Percentiles rank a stretch among this genome's conserved stretches.
Evolutionary conservation across 169 alveolate species (phyloP).

Genomic region (Eimeria necatrix): DNA sequence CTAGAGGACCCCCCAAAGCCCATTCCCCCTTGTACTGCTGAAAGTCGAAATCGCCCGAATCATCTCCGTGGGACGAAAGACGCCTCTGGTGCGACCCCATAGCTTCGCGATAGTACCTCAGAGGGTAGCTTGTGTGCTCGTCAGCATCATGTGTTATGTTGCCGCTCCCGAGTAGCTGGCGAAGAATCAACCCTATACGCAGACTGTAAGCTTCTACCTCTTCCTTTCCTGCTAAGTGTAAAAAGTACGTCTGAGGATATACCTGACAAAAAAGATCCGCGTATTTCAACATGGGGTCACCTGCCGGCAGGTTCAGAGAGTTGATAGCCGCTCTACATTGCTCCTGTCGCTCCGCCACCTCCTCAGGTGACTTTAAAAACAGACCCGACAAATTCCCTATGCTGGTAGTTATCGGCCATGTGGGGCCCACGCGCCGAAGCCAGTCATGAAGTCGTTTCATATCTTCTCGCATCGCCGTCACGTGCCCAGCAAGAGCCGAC

Average conservation of each 20-base stretch:
- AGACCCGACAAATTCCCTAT: background rate
- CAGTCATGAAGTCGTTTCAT: conserved; percentile 20
- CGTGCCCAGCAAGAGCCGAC: conserved; percentile 29
- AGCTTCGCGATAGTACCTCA: background rate
- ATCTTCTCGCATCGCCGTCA: conserved; percentile 36
- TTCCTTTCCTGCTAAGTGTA: background rate
- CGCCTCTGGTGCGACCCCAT: conserved; percentile 17
- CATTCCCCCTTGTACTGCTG: background rate
- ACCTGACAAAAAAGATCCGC: conserved; percentile 23
- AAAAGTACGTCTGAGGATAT: conserved; percentile 34
- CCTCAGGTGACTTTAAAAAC: conserved; percentile 19
- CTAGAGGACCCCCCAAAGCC: background rate
- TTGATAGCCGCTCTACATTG: conserved; percentile 1
- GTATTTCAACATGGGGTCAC: conserved; percentile 6
- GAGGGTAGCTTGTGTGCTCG: background rate
- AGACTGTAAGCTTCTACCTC: conserved; percentile 33
- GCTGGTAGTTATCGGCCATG: conserved; percentile 32
- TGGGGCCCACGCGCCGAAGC: conserved; percentile 51
- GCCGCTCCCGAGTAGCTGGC: background rate
- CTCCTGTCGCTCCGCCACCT: background rate
- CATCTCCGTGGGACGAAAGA: background rate
- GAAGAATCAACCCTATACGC: background rate
- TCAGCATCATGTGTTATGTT: background rate
- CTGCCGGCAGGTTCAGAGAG: background rate
- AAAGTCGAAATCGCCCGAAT: background rate